Evolutionary conservation across 306 rosid species (phyloP), one percentile per base, ranked within the genome.

Genomic region (Urtica urens): DNA sequence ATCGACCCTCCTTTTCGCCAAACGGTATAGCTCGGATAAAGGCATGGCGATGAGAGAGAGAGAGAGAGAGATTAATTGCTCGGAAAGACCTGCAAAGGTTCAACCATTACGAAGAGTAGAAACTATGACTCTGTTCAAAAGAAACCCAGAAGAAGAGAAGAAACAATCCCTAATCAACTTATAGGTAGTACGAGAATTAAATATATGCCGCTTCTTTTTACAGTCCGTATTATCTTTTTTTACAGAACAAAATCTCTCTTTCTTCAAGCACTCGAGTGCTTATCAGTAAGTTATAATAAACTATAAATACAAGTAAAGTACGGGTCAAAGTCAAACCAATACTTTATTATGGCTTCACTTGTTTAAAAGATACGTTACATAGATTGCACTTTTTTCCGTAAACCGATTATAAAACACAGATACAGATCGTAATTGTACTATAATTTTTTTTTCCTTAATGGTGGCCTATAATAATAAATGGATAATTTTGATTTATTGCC

Each of bases 11-110:
- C 72, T 77, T 67, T 73, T 72, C 34, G 82, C 71, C 60, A 79
- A 46, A 49, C 83, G 81, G 66, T 74, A 81, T 25, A 85, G 74
- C 76, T 90, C 97, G 30, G 82, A 79, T 15, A 90, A 59, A 72
- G 99, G 95, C 99, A 90, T 85, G 62, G 49, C 62, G 63, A 20
- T 4, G 20, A 45, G 27, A 20, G 46, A 38, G 28, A 41, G 52
- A 45, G 48, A n/a, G 38, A 58, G 54, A 22, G 28, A 46, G 65
- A 67, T 58, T 49, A 16, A 7, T 58, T 41, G 49, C 66, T 71
- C 39, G 54, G 57, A 71, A 66, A 56, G 16, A 17, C 45, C 66
- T 59, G 63, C 64, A 71, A 46, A 46, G 60, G 58, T 58, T 59
- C 48, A 47, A 60, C 57, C 58, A 51, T 74, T 29, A 67, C 74